Percentiles rank a stretch among this genome's conserved stretches.
phyloP scores from a whole-genome alignment of 2,329 filamentous ascomycete genomes.

The Colletotrichum sp. region DNA sequence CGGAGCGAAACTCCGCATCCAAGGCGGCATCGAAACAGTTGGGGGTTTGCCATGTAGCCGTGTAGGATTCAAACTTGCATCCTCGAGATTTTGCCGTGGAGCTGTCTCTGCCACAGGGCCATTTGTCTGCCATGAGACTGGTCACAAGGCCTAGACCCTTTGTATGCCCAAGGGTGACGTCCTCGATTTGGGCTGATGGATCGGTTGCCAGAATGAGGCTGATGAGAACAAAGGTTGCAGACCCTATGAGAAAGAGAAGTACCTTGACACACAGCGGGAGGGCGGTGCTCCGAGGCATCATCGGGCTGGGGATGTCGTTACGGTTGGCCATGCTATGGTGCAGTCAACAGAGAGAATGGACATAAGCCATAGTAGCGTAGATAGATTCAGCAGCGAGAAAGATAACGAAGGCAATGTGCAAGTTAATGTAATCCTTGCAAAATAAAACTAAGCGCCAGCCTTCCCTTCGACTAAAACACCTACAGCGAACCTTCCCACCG shows the following conservation, averaged over 20 bases:
- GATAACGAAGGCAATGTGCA: background rate
- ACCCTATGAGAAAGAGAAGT: background rate
- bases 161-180: background rate
- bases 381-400: background rate
- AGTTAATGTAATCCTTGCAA: background rate
- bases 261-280: background rate
- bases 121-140: background rate
- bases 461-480: background rate
- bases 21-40: background rate
- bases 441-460: background rate
- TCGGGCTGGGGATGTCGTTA: background rate
- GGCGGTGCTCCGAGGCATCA: background rate
- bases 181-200: background rate
- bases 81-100: background rate
- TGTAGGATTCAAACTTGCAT: background rate
- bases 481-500: background rate
- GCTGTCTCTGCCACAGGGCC: background rate
- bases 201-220: background rate
- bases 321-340: background rate
- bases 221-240: background rate
- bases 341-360: background rate
- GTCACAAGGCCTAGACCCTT: background rate
- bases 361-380: background rate
- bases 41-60: background rate
- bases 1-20: background rate